Evolutionary conservation across 2,329 filamentous ascomycete species (phyloP), one percentile per base, ranked within the genome.

Genomic region (Phialemoniopsis sp.): DNA sequence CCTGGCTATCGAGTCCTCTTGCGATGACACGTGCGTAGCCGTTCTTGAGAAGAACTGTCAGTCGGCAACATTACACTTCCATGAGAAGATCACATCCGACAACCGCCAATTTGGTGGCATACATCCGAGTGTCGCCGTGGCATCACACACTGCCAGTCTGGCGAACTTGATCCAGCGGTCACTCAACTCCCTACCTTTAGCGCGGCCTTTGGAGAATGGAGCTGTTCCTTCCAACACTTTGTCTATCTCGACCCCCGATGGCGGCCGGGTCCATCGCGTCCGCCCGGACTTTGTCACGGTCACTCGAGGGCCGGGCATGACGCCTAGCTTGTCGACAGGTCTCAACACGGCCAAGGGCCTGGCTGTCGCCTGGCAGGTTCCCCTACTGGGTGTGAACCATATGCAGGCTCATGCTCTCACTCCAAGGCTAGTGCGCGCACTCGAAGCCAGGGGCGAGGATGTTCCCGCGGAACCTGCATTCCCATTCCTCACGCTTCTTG

Each of bases 391-490:
- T 1, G 87, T 96, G 1, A 87, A 98, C 60, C 93, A 98, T 62
- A 97, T 98, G 93, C 90, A 96, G 59, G 93, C 90, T 10, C 93
- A 98, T 62, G 85, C 93, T 14, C 67, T 98, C 46, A 97, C 93
- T 14, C 87, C 91, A 13, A 76, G 89, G 9, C 75, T 98, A 32
- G 82, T 84, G 4, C 65, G 70, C 26, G 85, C 86, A 5, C 62
- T 91, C 43, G 39, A 48, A 38, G 48, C 44, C 15, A 46, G 45
- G 12, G 38, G 44, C 37, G 48, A 45, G 15, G 49, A 47, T 1
- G 21, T 7, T 13, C 14, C 19, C 13, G 13, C 3, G 12, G 49
- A 54, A 10, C 85, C 84, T 0, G 53, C 63, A 1, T 96, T 94
- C 50, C 91, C 93, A 2, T 95, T 95, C 58, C 69, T 96, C 28